Percentiles rank a stretch among this genome's conserved stretches.
These are phyloP conservation scores for Bimuria novae-zelandiae DNA, from an alignment of 2,329 filamentous ascomycete genomes.

Conservation along the genomic window DNA sequence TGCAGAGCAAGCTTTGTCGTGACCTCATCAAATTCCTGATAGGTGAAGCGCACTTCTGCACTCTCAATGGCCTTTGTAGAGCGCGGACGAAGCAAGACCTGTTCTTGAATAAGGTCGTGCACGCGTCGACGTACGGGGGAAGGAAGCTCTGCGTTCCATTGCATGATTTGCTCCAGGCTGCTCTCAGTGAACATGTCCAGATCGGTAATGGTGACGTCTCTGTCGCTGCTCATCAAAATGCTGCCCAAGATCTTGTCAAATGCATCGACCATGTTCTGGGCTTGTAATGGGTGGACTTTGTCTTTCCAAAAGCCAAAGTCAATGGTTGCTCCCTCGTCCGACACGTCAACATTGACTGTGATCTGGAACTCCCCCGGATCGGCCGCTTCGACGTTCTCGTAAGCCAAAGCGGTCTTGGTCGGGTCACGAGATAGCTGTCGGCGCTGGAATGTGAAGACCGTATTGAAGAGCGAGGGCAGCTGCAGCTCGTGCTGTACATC, in stretches of 20 bases:
- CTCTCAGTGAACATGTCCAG: constrained; percentile 29
- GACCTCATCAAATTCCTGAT: constrained; percentile 39
- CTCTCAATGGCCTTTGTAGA: constrained; percentile 36
- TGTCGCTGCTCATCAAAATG: constrained; percentile 21
- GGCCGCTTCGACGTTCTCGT: constrained; percentile 40
- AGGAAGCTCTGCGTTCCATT: constrained; percentile 37
- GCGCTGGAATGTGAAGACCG: constrained; percentile 44
- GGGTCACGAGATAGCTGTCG: constrained; percentile 30
- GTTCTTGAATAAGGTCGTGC: constrained; percentile 37
- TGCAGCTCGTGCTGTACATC: constrained; percentile 45
- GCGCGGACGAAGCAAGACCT: constrained; percentile 34
- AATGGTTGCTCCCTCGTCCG: constrained; percentile 32
- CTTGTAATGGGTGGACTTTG: constrained; percentile 31
- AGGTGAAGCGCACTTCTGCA: constrained; percentile 38
- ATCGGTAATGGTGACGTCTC: constrained; percentile 28
- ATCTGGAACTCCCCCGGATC: constrained; percentile 45
- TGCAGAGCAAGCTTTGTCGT: constrained; percentile 33
- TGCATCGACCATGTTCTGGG: constrained; percentile 35
- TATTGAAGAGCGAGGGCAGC: constrained; percentile 43
- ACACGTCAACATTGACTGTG: constrained; percentile 41
- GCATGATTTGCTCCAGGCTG: constrained; percentile 30
- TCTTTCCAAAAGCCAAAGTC: constrained; percentile 42
- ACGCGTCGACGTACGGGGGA: constrained; percentile 31
- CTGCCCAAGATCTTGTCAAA: constrained; percentile 32
- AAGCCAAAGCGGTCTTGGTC: constrained; percentile 32